Base-by-base conservation (phyloP, 192 early-diverging fungal species). In the Backusella tuberculispora region DNA sequence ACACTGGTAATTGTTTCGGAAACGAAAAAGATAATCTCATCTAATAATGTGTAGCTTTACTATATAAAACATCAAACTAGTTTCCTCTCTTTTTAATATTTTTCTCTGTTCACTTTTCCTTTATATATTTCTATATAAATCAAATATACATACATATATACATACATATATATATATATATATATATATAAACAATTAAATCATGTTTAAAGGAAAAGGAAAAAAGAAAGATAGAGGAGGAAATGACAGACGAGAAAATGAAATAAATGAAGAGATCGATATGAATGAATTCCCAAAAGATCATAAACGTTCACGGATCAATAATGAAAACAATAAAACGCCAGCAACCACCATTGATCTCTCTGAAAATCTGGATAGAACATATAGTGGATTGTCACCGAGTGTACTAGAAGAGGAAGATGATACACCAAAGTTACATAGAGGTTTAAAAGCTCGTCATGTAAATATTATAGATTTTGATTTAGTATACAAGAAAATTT, bases 361-460 rank as follows among this genome's bases (percentile, higher is more conserved):
- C 0, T 2, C 29, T 34, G 29, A 34, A 26, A 26, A 13, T 13
- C 21, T 60, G 10, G 53, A 60, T 13, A 9, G 21, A 13, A 3
- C 8, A 26, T 26, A 10, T 60, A 24, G 53, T 60, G 26, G 53
- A 56, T 8, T 21, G 3, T 56, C 50, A 21, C 10, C 50, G 24
- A 24, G 50, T 24, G 50, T n/a, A 21, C 9, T 56, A 9, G 24
- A n/a, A 2, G 19, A 21, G 12, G 50, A 56, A 24, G 15, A 37
- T 13, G 14, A 63, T 24, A 19, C 21, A 56, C 60, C 41, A 1
- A 72, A 85, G 50, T 83, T 91, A 26, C 84, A 92, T 76, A 87
- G 92, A 42, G 85, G 81, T 53, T 85, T 94, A 50, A 91, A 91
- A 71, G 85, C 89, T 41, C 86, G 92, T 6, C 92, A 94, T 76